Percentiles rank a stretch among this genome's conserved stretches.
Evolutionary conservation across 176 grass and related monocot genomes (phyloP).

Genomic region (Bolboschoenus planiculmis): DNA sequence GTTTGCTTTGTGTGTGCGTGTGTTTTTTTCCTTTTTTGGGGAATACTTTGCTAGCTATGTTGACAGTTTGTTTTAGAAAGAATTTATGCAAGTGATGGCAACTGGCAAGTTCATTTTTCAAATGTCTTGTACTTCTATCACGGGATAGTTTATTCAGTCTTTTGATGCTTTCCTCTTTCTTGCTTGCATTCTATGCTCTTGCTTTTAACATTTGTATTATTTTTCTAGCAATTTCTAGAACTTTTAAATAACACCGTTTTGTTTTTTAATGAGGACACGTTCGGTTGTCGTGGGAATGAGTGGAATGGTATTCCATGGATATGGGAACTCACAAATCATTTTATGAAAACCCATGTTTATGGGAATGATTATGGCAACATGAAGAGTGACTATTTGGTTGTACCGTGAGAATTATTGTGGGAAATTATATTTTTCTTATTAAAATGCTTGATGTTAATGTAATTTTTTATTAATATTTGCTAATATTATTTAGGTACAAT

Average conservation of each 20-base stretch:
- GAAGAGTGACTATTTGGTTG: too few relatives aligned
- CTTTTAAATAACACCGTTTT: neutral
- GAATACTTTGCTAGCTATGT: neutral
- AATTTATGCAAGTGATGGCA: too few relatives aligned
- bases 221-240: neutral
- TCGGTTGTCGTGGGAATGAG: too few relatives aligned
- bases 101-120: neutral
- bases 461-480: too few relatives aligned
- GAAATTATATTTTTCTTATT: too few relatives aligned
- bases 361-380: too few relatives aligned
- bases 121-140: neutral
- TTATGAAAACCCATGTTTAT: too few relatives aligned
- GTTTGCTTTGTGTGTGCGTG: neutral
- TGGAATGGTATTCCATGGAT: too few relatives aligned
- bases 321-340: too few relatives aligned
- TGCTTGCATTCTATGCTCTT: neutral
- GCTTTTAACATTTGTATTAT: neutral
- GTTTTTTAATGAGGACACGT: neutral
- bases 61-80: neutral
- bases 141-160: neutral
- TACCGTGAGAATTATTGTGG: too few relatives aligned
- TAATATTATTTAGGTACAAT: too few relatives aligned
- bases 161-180: neutral
- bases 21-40: neutral
- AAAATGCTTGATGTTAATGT: too few relatives aligned